Conservation (phyloP, 225 moss, liverwort and hornwort genomes). For the Sphagnum tenellum region DNA sequence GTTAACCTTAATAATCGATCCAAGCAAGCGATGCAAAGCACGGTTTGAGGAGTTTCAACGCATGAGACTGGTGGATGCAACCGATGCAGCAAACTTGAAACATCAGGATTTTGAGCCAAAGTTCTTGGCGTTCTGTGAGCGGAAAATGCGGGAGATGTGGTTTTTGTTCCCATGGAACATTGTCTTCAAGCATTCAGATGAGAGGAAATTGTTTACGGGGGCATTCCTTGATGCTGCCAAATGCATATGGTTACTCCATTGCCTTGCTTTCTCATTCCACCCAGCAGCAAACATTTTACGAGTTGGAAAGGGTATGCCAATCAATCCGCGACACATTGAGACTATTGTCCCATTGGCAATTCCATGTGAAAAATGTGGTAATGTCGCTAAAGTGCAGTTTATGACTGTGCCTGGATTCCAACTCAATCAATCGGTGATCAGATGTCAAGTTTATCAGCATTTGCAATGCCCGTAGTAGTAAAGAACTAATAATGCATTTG, state of each 20-base stretch:
- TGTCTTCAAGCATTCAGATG: conserved; percentile 72
- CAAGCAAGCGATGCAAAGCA: conserved; percentile 42
- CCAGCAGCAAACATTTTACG: conserved; percentile 63
- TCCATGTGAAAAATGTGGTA: conserved; percentile 35
- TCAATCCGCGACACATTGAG: conserved; percentile 54
- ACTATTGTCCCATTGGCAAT: conserved; percentile 33
- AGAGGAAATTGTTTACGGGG: conserved; percentile 57
- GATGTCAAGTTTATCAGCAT: conserved; percentile 90
- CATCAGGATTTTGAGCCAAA: conserved; percentile 58
- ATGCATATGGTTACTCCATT: conserved; percentile 81
- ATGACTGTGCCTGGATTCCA: conserved; percentile 87
- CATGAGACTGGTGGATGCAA: conserved; percentile 56
- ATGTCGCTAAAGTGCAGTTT: conserved; percentile 69
- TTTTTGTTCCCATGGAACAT: conserved; percentile 93
- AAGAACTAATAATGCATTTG: too few species aligned
- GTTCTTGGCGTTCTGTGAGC: conserved; percentile 66
- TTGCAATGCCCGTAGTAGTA: conserved; percentile 37
- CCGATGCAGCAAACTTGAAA: conserved; percentile 52
- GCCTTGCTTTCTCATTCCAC: conserved; percentile 57
- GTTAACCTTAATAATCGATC: conserved; percentile 67
- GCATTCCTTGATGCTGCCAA: conserved; percentile 88
- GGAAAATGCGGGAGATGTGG: conserved; percentile 93
- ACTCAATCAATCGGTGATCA: conserved; percentile 65
- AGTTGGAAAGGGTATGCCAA: conserved; percentile 75
- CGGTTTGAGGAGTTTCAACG: conserved; percentile 78